Evolutionary conservation across 2,329 filamentous ascomycete species (phyloP).

Genomic region (Aspergillus awamori): DNA sequence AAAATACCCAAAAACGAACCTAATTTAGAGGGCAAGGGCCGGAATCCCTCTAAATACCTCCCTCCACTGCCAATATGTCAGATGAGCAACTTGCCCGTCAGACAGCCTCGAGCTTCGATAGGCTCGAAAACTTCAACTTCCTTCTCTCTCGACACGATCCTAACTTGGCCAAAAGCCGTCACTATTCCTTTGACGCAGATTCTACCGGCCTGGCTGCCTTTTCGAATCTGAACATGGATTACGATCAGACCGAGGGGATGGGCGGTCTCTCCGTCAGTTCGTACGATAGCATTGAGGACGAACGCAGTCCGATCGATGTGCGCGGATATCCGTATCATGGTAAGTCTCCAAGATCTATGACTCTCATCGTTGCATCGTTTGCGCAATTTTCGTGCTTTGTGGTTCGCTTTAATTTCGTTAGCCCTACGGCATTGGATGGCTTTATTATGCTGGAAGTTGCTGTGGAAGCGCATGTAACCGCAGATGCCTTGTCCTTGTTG

Average conservation of each 20-base stretch:
- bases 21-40: slow-evolving; percentile 17
- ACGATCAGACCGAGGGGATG: slow-evolving; percentile 46
- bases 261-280: slow-evolving; percentile 46
- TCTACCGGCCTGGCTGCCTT: slow-evolving; percentile 34
- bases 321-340: slow-evolving; percentile 44
- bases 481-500: background rate
- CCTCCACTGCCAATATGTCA: slow-evolving; percentile 33
- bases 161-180: slow-evolving; percentile 34
- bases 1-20: slow-evolving; percentile 18
- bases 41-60: slow-evolving; percentile 17
- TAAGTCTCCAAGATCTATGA: slow-evolving; percentile 37
- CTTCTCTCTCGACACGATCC: slow-evolving; percentile 39
- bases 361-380: slow-evolving; percentile 36
- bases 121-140: slow-evolving; percentile 43
- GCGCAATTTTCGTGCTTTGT: slow-evolving; percentile 35
- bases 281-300: slow-evolving; percentile 46
- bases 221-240: slow-evolving; percentile 41
- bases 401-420: slow-evolving; percentile 31
- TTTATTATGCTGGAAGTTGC: slow-evolving; percentile 18
- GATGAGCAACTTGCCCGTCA: slow-evolving; percentile 36
- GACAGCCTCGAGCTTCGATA: slow-evolving; percentile 34
- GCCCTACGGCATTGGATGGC: slow-evolving; percentile 14
- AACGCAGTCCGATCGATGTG: slow-evolving; percentile 42
- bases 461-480: slow-evolving; percentile 14
- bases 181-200: slow-evolving; percentile 45